Conservation (phyloP, 108 stramenopile genomes). For the Licmophora abbreviata region DNA sequence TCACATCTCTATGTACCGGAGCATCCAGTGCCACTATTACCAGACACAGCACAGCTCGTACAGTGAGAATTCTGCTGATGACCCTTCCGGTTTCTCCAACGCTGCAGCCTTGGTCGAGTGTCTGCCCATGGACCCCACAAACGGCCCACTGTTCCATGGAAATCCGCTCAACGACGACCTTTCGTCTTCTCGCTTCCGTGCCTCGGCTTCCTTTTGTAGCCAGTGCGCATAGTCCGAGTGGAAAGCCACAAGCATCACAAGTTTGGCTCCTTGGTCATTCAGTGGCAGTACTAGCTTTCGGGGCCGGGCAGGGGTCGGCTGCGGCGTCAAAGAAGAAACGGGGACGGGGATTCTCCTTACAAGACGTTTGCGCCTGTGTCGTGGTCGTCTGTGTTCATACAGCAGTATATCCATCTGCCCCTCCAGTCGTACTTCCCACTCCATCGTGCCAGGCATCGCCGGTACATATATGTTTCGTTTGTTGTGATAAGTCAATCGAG, state of each 20-base stretch:
- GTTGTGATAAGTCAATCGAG: neutral
- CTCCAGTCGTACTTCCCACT: constrained; percentile 3
- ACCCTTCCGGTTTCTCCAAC: too few species aligned
- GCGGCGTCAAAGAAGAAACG: neutral
- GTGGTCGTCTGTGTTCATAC: constrained; percentile 1
- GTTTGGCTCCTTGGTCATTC: neutral
- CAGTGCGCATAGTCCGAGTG: constrained; percentile 43
- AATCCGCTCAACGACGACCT: too few species aligned
- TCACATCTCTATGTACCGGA: too few species aligned
- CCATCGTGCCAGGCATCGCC: neutral
- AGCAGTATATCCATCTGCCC: neutral
- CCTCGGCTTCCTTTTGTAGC: constrained; percentile 30
- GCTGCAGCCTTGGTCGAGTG: too few species aligned
- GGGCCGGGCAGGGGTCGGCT: neutral
- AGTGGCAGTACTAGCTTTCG: neutral
- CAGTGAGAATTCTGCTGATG: too few species aligned
- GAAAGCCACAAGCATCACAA: constrained; percentile 17
- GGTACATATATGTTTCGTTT: neutral
- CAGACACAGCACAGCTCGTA: too few species aligned
- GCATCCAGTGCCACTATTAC: too few species aligned
- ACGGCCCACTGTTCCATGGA: too few species aligned
- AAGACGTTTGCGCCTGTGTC: neutral
- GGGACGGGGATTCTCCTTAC: neutral
- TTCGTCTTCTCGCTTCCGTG: constrained; percentile 22
- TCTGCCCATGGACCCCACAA: too few species aligned